Conservation (phyloP, 306 rosid species). For the Hylodesmum podocarpum region DNA sequence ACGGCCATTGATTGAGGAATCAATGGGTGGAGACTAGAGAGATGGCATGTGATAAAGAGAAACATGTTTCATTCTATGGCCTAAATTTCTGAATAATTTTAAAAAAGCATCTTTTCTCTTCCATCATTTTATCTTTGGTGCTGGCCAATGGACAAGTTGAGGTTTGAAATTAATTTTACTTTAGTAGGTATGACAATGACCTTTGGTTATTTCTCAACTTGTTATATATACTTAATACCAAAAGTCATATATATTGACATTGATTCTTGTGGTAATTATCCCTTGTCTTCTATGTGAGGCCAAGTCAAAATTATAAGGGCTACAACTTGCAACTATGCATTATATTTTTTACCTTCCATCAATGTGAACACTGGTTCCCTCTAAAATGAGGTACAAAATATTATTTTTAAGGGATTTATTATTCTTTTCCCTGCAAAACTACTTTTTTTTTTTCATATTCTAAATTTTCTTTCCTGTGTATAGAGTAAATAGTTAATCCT, state of each 20-base stretch:
- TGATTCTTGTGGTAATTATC: neutral
- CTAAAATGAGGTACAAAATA: neutral
- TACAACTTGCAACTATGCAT: neutral
- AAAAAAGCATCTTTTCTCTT: neutral
- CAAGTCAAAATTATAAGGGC: neutral
- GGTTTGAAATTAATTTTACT: neutral
- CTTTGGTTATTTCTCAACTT: neutral
- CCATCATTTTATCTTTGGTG: constrained; percentile 1
- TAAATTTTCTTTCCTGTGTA: too few species aligned
- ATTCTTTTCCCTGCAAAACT: too few species aligned
- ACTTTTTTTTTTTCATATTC: too few species aligned
- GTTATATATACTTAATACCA: neutral
- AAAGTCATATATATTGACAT: neutral
- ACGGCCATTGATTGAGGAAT: neutral
- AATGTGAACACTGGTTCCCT: neutral
- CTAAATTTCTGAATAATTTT: constrained; percentile 22
- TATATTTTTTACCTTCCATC: neutral
- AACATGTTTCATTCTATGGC: neutral
- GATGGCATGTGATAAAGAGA: neutral
- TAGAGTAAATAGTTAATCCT: too few species aligned
- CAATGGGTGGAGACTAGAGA: neutral
- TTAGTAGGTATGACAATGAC: neutral
- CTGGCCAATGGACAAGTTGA: constrained; percentile 6
- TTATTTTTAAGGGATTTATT: neutral
- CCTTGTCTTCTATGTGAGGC: neutral